Conservation (phyloP, 2,329 filamentous ascomycete species). For the Shiraia sp. region DNA sequence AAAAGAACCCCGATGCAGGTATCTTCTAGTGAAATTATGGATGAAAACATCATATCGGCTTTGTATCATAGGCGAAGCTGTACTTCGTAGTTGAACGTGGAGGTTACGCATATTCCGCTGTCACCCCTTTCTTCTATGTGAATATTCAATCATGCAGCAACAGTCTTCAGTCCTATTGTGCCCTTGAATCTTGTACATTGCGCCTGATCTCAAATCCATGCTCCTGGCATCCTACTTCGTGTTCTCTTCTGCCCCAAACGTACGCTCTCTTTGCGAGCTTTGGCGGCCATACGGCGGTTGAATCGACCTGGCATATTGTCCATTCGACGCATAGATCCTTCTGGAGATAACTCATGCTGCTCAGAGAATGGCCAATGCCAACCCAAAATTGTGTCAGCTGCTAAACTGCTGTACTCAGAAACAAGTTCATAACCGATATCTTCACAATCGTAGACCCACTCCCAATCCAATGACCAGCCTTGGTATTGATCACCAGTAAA, state of each 20-base stretch:
- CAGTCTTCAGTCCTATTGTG: too few species aligned
- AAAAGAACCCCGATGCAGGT: too few species aligned
- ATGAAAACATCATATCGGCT: too few species aligned
- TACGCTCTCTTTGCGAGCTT: conserved; percentile 14
- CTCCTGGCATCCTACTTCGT: conserved; percentile 12
- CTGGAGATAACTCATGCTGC: not conserved
- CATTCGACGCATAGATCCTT: not conserved
- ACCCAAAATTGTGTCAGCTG: not conserved
- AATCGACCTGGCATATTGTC: not conserved
- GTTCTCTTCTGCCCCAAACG: conserved; percentile 5
- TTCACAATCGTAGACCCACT: conserved; percentile 2
- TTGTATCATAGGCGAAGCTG: too few species aligned
- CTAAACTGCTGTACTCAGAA: conserved; percentile 5
- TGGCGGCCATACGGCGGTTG: conserved; percentile 7
- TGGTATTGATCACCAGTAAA: not conserved
- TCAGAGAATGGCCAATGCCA: not conserved
- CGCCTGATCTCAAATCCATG: conserved; percentile 13
- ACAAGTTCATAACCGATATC: conserved; percentile 5
- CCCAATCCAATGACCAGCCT: conserved; percentile 6
- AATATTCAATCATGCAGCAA: too few species aligned
- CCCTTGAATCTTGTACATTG: too few species aligned
- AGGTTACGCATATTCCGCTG: too few species aligned
- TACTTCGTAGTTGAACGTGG: too few species aligned
- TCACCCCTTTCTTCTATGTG: too few species aligned
- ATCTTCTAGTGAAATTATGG: too few species aligned